phyloP scores from a whole-genome alignment of 352 stramenopile species.

The Aphanomyces euteiches region DNA sequence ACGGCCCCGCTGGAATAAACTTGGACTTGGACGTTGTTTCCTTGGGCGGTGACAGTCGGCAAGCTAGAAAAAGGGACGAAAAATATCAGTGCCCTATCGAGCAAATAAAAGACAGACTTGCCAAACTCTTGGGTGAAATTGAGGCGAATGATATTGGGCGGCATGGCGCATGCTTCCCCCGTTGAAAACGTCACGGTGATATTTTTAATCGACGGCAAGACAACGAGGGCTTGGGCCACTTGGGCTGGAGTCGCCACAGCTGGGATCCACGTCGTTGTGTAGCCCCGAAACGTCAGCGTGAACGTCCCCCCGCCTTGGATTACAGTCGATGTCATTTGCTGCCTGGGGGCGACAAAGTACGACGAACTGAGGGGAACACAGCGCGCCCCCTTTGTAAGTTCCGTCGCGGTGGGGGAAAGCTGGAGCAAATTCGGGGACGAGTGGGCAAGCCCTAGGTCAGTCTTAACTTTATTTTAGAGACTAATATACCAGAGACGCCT shows the following conservation, averaged over 20 bases:
- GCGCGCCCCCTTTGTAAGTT: slow-evolving; percentile 46
- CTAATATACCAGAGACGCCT: slow-evolving; percentile 25
- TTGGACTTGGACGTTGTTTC: slow-evolving; percentile 36
- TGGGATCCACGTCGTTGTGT: slow-evolving; percentile 58
- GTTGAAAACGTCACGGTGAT: slow-evolving; percentile 53
- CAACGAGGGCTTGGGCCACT: slow-evolving; percentile 29
- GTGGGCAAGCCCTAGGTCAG: slow-evolving; percentile 19
- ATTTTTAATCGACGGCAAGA: slow-evolving; percentile 49
- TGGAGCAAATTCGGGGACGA: slow-evolving; percentile 48
- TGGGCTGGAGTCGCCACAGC: slow-evolving; percentile 41
- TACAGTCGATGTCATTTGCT: slow-evolving; percentile 47
- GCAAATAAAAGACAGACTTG: slow-evolving; percentile 44
- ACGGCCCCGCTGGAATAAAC: slow-evolving; percentile 33
- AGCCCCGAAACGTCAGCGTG: slow-evolving; percentile 57
- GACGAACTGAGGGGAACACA: slow-evolving; percentile 55
- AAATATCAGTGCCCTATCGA: slow-evolving; percentile 9
- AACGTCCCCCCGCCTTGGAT: slow-evolving; percentile 49
- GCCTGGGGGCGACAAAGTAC: slow-evolving; percentile 39
- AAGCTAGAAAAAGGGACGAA: slow-evolving; percentile 32
- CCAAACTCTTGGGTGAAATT: slow-evolving; percentile 81
- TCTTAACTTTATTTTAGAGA: neutral
- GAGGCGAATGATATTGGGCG: slow-evolving; percentile 56
- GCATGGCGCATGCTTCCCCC: slow-evolving; percentile 56
- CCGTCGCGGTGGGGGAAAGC: slow-evolving; percentile 49
- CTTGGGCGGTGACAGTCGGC: slow-evolving; percentile 49